Evolutionary conservation across 768 basidiomycete species (phyloP).

Genomic region (Omphalotus guepiniiformis): DNA sequence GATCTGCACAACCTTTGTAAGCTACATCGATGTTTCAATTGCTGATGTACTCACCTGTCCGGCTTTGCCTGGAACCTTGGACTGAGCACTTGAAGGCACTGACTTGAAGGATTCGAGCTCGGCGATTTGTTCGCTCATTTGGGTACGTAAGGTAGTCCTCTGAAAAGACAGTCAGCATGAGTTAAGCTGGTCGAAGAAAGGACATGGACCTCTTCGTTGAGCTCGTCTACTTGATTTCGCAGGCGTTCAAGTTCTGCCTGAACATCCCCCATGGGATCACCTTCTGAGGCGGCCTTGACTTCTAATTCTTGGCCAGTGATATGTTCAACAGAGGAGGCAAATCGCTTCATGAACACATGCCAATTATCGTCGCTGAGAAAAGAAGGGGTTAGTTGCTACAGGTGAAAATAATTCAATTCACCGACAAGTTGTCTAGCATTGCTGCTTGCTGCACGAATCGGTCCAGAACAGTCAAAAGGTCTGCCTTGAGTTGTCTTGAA

Average conservation of each 20-base stretch:
- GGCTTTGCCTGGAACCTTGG: constrained; percentile 41
- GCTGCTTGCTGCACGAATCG: constrained; percentile 62
- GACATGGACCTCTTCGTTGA: constrained; percentile 58
- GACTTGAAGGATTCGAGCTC: constrained; percentile 65
- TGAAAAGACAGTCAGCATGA: constrained; percentile 20
- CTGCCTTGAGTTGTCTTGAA: constrained; percentile 56
- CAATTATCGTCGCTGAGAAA: constrained; percentile 59
- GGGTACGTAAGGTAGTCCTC: constrained; percentile 47
- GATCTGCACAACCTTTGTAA: constrained; percentile 36
- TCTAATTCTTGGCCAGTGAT: constrained; percentile 63
- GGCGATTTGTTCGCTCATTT: constrained; percentile 59
- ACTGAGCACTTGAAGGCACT: constrained; percentile 36
- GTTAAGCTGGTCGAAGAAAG: constrained; percentile 1
- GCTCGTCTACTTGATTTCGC: constrained; percentile 54
- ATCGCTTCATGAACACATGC: constrained; percentile 55
- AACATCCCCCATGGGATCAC: constrained; percentile 35
- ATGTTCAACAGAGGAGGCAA: constrained; percentile 56
- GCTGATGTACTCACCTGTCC: constrained; percentile 44
- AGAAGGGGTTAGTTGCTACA: constrained; percentile 11
- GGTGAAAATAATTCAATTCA: constrained; percentile 3
- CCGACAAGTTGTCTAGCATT: constrained; percentile 61
- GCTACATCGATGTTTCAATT: constrained; percentile 4
- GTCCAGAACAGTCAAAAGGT: constrained; percentile 55
- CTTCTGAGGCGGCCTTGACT: constrained; percentile 39
- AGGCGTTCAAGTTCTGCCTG: constrained; percentile 61